These are phyloP conservation scores for Thalassiosira profunda DNA, from an alignment of 108 stramenopile genomes.

Conservation along the genomic window DNA sequence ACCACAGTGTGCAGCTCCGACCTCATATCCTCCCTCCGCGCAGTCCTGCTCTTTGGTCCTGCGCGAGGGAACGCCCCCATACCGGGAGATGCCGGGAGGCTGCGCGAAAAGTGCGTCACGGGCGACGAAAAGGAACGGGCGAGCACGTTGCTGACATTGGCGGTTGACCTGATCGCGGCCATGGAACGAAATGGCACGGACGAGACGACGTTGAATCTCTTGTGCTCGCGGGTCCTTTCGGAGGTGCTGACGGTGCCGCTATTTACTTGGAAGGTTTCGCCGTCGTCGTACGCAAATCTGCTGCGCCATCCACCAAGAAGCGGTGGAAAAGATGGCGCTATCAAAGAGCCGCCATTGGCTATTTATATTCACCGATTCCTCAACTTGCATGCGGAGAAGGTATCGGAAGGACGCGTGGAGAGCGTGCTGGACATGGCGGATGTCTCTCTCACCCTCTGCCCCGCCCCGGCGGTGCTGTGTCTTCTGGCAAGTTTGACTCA, in stretches of 20 bases:
- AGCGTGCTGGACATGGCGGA: conserved; percentile 51
- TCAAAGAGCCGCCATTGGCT: conserved; percentile 35
- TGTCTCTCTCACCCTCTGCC: conserved; percentile 62
- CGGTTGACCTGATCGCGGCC: conserved; percentile 31
- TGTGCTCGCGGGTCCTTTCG: conserved; percentile 61
- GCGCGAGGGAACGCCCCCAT: conserved; percentile 49
- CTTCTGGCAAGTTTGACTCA: conserved; percentile 77
- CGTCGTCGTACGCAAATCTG: conserved; percentile 29
- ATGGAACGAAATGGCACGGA: conserved; percentile 10
- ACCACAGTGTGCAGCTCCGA: conserved; percentile 27
- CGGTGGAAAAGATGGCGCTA: background rate
- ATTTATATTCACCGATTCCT: conserved; percentile 48
- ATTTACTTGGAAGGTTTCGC: conserved; percentile 68
- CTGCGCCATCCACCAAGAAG: too few species aligned
- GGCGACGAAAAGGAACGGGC: conserved; percentile 52
- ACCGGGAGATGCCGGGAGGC: conserved; percentile 47
- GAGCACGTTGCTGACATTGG: conserved; percentile 43
- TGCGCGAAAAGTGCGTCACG: conserved; percentile 59
- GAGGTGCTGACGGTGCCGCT: conserved; percentile 80
- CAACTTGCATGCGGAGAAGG: conserved; percentile 24
- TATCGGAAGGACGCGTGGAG: conserved; percentile 56
- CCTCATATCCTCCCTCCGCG: conserved; percentile 37
- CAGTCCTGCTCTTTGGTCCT: conserved; percentile 53
- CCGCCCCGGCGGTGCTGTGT: conserved; percentile 70
- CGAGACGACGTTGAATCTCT: conserved; percentile 19